phyloP scores from a whole-genome alignment of 345 rosid species.

The Clausena lansium region DNA sequence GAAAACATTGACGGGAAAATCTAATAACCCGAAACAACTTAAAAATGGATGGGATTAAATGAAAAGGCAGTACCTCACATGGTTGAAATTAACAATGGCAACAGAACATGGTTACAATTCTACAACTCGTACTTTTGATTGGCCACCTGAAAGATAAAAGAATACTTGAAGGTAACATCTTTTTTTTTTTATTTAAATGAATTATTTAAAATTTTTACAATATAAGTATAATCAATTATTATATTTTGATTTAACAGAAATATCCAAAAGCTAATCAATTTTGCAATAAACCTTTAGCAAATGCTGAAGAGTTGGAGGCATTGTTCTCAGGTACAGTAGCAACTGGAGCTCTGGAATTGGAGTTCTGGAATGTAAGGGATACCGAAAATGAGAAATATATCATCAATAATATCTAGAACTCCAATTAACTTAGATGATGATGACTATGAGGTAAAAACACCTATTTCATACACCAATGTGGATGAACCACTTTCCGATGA shows the following conservation, averaged over 20 bases:
- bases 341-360: background rate
- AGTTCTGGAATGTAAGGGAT: background rate
- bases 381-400: background rate
- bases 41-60: background rate
- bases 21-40: background rate
- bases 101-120: background rate
- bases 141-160: too few species aligned
- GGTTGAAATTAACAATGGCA: background rate
- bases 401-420: background rate
- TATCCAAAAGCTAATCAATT: background rate
- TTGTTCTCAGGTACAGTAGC: background rate
- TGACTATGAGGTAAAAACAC: background rate
- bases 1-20: too few species aligned
- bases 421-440: background rate
- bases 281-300: background rate
- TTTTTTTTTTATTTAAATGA: background rate
- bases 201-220: too few species aligned
- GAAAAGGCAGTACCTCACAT: background rate
- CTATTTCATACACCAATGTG: background rate
- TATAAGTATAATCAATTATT: too few species aligned
- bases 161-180: too few species aligned
- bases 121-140: too few species aligned
- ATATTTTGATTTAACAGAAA: background rate
- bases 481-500: background rate
- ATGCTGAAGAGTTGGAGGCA: background rate